Evolutionary conservation across 1,284 basidiomycete species (phyloP).

Genomic region (Malassezia globosa): DNA sequence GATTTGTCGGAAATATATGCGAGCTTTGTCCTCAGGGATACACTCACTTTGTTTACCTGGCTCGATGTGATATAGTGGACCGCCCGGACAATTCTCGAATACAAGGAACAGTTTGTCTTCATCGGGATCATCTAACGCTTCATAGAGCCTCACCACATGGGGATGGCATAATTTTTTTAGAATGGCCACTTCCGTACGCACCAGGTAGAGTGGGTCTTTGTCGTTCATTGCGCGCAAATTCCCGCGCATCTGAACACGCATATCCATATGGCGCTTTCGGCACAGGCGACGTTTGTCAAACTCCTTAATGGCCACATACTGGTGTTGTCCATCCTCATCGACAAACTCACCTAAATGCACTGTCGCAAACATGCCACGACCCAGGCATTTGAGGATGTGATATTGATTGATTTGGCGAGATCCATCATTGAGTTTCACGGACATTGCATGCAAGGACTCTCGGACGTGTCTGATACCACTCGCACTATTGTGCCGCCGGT

Average conservation of each 20-base stretch:
- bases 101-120: conserved; percentile 53
- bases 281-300: conserved; percentile 42
- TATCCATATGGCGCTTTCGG: conserved; percentile 22
- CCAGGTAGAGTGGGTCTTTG: conserved; percentile 35
- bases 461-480: background rate
- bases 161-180: conserved; percentile 47
- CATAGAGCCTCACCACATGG: conserved; percentile 51
- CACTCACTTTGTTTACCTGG: conserved; percentile 35
- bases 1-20: conserved; percentile 53
- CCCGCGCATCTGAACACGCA: background rate
- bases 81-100: conserved; percentile 47
- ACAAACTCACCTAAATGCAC: conserved; percentile 31
- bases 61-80: conserved; percentile 51
- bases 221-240: background rate
- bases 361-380: conserved; percentile 36
- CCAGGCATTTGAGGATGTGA: conserved; percentile 35
- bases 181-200: conserved; percentile 41
- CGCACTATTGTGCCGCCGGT: conserved; percentile 2
- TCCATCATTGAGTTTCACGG: conserved; percentile 35
- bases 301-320: conserved; percentile 37
- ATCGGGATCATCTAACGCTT: conserved; percentile 53
- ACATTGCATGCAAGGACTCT: conserved; percentile 42
- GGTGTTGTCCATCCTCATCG: conserved; percentile 19
- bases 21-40: conserved; percentile 43
- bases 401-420: conserved; percentile 44